Percentiles rank a stretch among this genome's conserved stretches.
Conservation (phyloP, 768 basidiomycete genomes). For the Mycena olivaceomarginata region DNA sequence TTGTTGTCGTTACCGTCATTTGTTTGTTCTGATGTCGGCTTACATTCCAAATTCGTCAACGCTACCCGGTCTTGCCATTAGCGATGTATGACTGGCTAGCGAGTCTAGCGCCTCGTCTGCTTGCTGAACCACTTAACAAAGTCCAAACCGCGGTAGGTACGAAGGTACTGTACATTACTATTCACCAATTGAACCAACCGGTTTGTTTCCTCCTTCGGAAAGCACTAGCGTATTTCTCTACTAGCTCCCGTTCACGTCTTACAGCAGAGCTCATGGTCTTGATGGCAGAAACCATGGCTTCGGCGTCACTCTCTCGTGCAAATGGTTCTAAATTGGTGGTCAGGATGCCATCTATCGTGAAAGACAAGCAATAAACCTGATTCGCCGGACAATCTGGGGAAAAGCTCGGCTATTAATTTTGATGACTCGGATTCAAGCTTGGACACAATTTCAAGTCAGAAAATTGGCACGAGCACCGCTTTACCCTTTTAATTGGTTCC, state of each 20-base stretch:
- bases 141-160: too few relatives aligned
- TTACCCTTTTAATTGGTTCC: background rate
- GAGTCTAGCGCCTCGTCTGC: too few relatives aligned
- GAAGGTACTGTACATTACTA: too few relatives aligned
- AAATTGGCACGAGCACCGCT: background rate
- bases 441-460: background rate
- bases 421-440: background rate
- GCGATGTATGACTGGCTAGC: too few relatives aligned
- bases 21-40: too few relatives aligned
- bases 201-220: background rate
- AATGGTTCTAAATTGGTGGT: background rate
- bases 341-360: background rate
- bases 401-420: background rate
- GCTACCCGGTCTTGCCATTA: too few relatives aligned
- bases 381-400: background rate
- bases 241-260: background rate
- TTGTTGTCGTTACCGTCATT: too few relatives aligned
- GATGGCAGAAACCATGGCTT: slow-evolving; percentile 6
- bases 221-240: background rate
- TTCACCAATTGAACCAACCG: too few relatives aligned
- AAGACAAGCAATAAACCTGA: background rate
- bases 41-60: too few relatives aligned
- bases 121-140: too few relatives aligned
- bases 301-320: background rate
- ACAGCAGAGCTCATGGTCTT: background rate